Conservation (phyloP, 345 rosid species). For the Eucalyptus regnans region DNA sequence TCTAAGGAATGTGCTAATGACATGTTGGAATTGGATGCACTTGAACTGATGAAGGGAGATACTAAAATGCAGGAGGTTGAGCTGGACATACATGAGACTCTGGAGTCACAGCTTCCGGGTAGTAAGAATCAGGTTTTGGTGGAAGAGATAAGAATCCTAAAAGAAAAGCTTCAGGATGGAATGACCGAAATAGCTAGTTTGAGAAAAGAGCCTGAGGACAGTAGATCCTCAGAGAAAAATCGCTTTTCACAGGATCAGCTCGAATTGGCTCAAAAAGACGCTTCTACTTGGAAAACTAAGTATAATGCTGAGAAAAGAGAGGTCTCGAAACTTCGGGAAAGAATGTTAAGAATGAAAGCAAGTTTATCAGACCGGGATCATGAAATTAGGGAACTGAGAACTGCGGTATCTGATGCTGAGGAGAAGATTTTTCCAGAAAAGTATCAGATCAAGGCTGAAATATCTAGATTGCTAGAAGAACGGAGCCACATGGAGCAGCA, state of each 20-base stretch:
- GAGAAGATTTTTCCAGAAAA: conserved; percentile 57
- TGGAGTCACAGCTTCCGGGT: conserved; percentile 5
- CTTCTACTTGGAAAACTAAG: conserved; percentile 27
- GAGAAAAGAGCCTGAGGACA: conserved; percentile 28
- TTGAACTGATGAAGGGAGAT: conserved; percentile 5
- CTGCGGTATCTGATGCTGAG: conserved; percentile 51
- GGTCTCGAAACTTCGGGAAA: conserved; percentile 49
- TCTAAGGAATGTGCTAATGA: conserved; percentile 7
- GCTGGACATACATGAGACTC: conserved; percentile 1
- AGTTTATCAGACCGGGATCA: conserved; percentile 63
- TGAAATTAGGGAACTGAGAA: conserved; percentile 47
- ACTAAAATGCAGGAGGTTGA: conserved; percentile 5
- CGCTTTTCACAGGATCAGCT: conserved; percentile 27
- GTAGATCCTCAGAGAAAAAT: conserved; percentile 8
- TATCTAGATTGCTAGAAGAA: conserved; percentile 41
- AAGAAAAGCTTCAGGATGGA: conserved; percentile 40
- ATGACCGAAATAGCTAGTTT: conserved; percentile 37
- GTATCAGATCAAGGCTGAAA: conserved; percentile 47
- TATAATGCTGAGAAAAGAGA: conserved; percentile 39
- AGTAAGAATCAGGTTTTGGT: conserved; percentile 8
- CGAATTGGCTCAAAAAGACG: conserved; percentile 38
- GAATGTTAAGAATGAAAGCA: conserved; percentile 28
- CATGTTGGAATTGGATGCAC: conserved; percentile 4
- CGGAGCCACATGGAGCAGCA: conserved; percentile 24
- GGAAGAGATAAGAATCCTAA: conserved; percentile 46